A percentile compares a stretch with the other conserved stretches of the same genome.
Conservation (phyloP, 495 filamentous ascomycete genomes). For the Neurospora africana region DNA sequence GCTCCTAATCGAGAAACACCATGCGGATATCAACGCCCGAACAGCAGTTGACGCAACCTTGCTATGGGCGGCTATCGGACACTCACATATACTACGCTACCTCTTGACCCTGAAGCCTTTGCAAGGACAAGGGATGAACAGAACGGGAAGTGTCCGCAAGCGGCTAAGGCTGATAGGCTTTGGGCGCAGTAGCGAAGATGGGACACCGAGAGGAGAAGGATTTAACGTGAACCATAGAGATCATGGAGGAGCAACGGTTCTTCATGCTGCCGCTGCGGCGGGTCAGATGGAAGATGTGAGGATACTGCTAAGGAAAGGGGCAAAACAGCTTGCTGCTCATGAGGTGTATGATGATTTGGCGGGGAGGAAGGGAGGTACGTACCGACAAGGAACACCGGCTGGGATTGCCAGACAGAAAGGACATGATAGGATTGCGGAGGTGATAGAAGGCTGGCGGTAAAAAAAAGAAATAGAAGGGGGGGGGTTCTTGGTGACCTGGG, state of each 20-base stretch:
- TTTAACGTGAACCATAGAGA: conserved; percentile 12
- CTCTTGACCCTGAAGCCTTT: conserved; percentile 3
- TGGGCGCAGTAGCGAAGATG: not conserved
- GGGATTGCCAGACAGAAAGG: conserved; percentile 9
- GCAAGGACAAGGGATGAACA: not conserved
- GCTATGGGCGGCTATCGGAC: conserved; percentile 2
- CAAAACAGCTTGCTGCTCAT: conserved; percentile 5
- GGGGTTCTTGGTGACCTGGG: not conserved
- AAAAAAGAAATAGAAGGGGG: no score
- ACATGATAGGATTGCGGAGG: not conserved
- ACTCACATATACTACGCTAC: conserved; percentile 1
- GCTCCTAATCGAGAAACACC: conserved; percentile 16
- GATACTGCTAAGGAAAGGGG: conserved; percentile 9
- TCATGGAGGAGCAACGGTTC: conserved; percentile 8
- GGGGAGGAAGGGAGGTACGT: not conserved
- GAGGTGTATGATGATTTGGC: conserved; percentile 4
- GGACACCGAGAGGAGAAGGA: not conserved
- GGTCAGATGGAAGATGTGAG: conserved; percentile 4
- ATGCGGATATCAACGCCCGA: conserved; percentile 17
- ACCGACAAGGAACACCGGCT: conserved; percentile 7
- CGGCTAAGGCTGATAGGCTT: not conserved
- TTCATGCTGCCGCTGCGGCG: conserved; percentile 6
- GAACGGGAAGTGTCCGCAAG: not conserved
- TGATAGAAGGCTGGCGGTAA: conserved; percentile 4
- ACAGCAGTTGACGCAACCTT: conserved; percentile 4